Percentiles rank a stretch among this genome's conserved stretches.
Evolutionary conservation across 441 rosid species (phyloP).

Genomic region (Oxalis stricta): DNA sequence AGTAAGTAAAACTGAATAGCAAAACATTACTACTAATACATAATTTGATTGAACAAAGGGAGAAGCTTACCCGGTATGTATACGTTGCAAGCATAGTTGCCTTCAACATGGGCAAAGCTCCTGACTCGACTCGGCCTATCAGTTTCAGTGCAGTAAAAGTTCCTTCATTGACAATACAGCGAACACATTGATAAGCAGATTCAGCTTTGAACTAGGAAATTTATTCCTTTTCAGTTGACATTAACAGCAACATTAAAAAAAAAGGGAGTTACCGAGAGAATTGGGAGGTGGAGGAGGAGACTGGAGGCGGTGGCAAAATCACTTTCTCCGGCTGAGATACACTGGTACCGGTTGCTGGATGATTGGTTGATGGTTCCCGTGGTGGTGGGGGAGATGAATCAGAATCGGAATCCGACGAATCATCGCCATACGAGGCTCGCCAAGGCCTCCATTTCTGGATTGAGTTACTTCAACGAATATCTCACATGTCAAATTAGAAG

Average conservation of each 20-base stretch:
- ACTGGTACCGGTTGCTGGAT: not conserved
- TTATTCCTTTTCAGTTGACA: no score
- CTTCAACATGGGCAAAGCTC: conserved; percentile 74
- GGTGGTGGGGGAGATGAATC: conserved; percentile 14
- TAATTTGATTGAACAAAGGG: not conserved
- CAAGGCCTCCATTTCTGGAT: conserved; percentile 73
- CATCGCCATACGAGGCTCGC: conserved; percentile 49
- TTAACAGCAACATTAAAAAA: no score
- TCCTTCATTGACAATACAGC: conserved; percentile 18
- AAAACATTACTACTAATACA: no score
- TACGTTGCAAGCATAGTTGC: conserved; percentile 79
- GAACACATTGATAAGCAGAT: conserved; percentile 11
- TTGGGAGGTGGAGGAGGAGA: conserved; percentile 64
- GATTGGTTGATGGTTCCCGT: no score
- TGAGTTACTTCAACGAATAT: no score
- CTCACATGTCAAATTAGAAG: no score
- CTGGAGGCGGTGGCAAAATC: conserved; percentile 9
- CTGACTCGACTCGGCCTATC: conserved; percentile 44
- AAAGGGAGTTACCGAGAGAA: conserved; percentile 26
- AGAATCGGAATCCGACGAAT: conserved; percentile 45
- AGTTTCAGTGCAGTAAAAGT: conserved; percentile 17
- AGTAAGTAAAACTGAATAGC: not conserved
- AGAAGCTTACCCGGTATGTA: conserved; percentile 59
- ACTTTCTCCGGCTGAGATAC: conserved; percentile 1
- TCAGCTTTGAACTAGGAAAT: no score